Base-by-base conservation (phyloP, 2,329 filamentous ascomycete species). In the Trichoderma sp. region DNA sequence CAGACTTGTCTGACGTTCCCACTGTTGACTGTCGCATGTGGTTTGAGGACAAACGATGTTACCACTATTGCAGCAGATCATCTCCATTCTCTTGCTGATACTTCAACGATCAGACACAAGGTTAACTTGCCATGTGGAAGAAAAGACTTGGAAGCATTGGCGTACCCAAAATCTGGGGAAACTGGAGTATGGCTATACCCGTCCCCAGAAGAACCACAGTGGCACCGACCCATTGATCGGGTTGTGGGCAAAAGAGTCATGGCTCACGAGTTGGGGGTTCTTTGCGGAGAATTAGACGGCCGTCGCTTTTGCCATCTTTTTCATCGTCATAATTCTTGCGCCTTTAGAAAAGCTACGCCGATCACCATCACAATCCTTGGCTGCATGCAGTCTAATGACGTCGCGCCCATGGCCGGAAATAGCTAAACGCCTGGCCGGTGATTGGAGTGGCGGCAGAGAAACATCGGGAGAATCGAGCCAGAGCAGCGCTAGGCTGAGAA, bases 101-200 rank as follows among this genome's bases (percentile, higher is more conserved):
- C 63, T 43, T 43, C 3, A 34, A 56, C 36, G 3, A 18, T 8
- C 32, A n/a, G 15, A 18, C 4, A 4, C 47, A n/a, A 21, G 26
- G 21, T 15, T 11, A n/a, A n/a, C 12, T 32, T 32, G 21, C 36
- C 26, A 68, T 58, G 53, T 60, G 65, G 56, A 43, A 43, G 3
- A 21, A 43, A 47, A 5, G 12, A 43, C 34, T 43, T 21, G 11
- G 53, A 30, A 24, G 51, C 18, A 24, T 43, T 43, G 39, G 39
- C 39, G 39, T n/a, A 43, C 34, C 34, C 32, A 43, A 30, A 58
- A 58, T 68, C 65, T n/a, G 65, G 65, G 65, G 65, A 68, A 68
- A 58, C 51, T 58, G 65, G 65, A 68, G 65, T 3, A 58, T 68
- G 65, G 8, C n/a, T 26, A 36, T 21, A 69, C 14, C 56, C 66